Conservation (phyloP, 2,329 filamentous ascomycete species). For the Xylariaceae sp. region DNA sequence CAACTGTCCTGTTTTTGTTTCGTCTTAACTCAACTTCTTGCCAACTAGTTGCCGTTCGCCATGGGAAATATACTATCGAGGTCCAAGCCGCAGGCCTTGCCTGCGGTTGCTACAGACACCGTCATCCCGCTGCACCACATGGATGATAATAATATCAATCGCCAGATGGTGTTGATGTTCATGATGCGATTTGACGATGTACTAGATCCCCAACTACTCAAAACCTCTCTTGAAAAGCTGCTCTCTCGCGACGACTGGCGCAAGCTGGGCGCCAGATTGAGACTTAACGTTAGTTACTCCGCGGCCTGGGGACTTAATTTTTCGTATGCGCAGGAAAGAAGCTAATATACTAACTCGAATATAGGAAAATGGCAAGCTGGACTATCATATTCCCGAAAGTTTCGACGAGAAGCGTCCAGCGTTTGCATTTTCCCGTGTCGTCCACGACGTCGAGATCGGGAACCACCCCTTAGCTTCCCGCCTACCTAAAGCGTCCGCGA, state of each 20-base stretch:
- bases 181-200: constrained; percentile 29
- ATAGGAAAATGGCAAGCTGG: constrained; percentile 32
- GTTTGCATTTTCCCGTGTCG: constrained; percentile 38
- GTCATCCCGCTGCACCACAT: constrained; percentile 16
- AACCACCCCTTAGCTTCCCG: constrained; percentile 41
- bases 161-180: constrained; percentile 17
- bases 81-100: neutral
- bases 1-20: neutral
- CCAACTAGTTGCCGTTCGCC: neutral
- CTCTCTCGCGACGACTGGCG: constrained; percentile 42
- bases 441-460: constrained; percentile 35
- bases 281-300: constrained; percentile 37
- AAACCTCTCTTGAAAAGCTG: constrained; percentile 35
- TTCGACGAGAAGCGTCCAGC: constrained; percentile 41
- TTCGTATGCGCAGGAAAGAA: too few species aligned
- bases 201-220: constrained; percentile 39
- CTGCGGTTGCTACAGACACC: neutral
- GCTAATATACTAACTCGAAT: neutral
- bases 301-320: too few species aligned
- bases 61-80: neutral
- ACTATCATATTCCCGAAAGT: constrained; percentile 40
- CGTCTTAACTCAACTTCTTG: neutral
- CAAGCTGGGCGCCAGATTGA: constrained; percentile 44
- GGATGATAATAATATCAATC: constrained; percentile 17
- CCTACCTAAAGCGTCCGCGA: constrained; percentile 33